A percentile compares a stretch with the other conserved stretches of the same genome.
Conservation (phyloP, 371 early-diverging fungal genomes). For the Rhizopus microsporus region DNA sequence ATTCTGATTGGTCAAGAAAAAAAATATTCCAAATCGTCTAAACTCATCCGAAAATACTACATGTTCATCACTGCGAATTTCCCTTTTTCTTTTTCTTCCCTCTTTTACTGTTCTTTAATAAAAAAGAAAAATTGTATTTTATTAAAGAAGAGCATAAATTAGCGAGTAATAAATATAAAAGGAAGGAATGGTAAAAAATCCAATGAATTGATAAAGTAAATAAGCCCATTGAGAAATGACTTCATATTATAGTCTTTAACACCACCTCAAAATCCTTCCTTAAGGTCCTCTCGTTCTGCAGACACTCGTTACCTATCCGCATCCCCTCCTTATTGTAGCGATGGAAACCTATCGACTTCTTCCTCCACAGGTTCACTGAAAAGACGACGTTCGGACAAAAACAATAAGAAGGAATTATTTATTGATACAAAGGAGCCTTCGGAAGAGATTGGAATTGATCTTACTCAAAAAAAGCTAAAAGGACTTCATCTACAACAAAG, state of each 20-base stretch:
- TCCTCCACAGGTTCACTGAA: constrained; percentile 28
- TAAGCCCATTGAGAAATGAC: not conserved
- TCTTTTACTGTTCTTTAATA: not conserved
- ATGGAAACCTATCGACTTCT: constrained; percentile 19
- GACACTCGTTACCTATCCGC: constrained; percentile 18
- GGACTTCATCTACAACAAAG: constrained; percentile 16
- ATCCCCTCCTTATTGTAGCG: constrained; percentile 21
- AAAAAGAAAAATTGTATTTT: not conserved
- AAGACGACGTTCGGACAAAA: constrained; percentile 15
- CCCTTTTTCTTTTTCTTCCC: constrained; percentile 1
- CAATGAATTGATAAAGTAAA: not conserved
- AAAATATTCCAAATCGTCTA: not conserved
- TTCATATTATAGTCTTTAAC: constrained; percentile 7
- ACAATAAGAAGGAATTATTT: constrained; percentile 9
- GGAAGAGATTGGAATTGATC: constrained; percentile 6
- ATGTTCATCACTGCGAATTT: constrained; percentile 6
- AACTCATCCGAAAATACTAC: constrained; percentile 9
- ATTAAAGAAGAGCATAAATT: constrained; percentile 5
- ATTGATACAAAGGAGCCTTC: constrained; percentile 1
- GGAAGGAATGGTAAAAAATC: constrained; percentile 1
- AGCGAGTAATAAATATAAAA: constrained; percentile 2
- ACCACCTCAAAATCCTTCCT: constrained; percentile 10
- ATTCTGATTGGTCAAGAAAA: too few species aligned
- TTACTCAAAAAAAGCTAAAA: constrained; percentile 24
- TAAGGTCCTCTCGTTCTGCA: constrained; percentile 20